Evolutionary conservation across 2,329 filamentous ascomycete species (phyloP).

Genomic region (Hypoxylon sp.): DNA sequence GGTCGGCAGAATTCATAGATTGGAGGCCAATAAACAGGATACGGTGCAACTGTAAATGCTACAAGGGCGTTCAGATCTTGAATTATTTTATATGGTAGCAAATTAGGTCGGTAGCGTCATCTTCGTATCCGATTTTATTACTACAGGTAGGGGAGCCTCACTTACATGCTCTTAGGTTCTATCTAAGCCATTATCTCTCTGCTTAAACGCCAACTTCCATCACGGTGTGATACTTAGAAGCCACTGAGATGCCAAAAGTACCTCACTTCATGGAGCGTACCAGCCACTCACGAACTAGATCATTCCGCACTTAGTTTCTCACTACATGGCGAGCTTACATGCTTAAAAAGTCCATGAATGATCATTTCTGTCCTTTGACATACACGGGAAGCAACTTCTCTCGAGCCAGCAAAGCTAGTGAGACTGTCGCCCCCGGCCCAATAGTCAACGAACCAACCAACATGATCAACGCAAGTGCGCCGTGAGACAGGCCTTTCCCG

Average conservation of each 20-base stretch:
- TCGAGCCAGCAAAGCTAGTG: slow-evolving; percentile 45
- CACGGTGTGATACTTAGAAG: background rate
- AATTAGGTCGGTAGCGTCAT: background rate
- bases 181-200: background rate
- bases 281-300: background rate
- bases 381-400: slow-evolving; percentile 35
- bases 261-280: background rate
- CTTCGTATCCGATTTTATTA: background rate
- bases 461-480: slow-evolving; percentile 23
- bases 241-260: background rate
- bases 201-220: background rate
- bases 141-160: background rate
- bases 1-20: background rate
- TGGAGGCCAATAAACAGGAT: background rate
- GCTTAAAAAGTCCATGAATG: background rate
- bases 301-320: background rate
- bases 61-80: background rate
- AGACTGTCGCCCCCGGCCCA: slow-evolving; percentile 46
- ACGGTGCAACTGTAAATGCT: background rate
- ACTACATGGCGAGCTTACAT: background rate
- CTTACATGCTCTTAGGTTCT: background rate
- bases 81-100: background rate
- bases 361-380: background rate
- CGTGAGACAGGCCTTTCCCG: slow-evolving; percentile 1
- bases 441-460: slow-evolving; percentile 40